These are phyloP conservation scores for Davidsoniella virescens DNA, from an alignment of 2,329 filamentous ascomycete species.

Conservation along the genomic window DNA sequence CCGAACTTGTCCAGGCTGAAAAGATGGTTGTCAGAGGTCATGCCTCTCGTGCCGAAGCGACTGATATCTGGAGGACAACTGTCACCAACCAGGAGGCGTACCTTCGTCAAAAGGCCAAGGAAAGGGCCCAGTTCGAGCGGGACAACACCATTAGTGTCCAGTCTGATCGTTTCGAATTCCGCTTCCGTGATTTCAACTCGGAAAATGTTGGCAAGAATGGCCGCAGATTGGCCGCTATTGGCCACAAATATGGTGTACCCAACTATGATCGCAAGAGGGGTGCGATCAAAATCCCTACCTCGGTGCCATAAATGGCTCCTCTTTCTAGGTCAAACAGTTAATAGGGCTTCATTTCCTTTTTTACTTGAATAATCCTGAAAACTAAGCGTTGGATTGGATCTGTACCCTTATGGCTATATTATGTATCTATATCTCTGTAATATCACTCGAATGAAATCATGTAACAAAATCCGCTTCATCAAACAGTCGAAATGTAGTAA, in stretches of 20 bases:
- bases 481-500: no score
- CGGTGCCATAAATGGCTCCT: slow-evolving; percentile 29
- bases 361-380: no score
- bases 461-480: no score
- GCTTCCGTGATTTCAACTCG: slow-evolving; percentile 42
- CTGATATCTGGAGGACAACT: neutral
- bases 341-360: no score
- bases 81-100: neutral
- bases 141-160: slow-evolving; percentile 28
- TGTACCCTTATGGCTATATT: no score
- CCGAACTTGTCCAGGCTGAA: slow-evolving; percentile 42
- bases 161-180: slow-evolving; percentile 42
- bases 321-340: no score
- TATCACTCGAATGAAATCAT: no score
- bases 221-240: slow-evolving; percentile 33
- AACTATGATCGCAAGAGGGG: slow-evolving; percentile 45
- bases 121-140: slow-evolving; percentile 22
- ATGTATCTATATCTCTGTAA: no score
- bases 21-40: slow-evolving; percentile 27
- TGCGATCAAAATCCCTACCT: slow-evolving; percentile 51
- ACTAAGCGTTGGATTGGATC: no score
- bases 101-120: slow-evolving; percentile 17
- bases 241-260: slow-evolving; percentile 49
- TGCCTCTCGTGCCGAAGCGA: slow-evolving; percentile 1
- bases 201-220: slow-evolving; percentile 40